Evolutionary conservation across 2,329 filamentous ascomycete species (phyloP).

Genomic region (Fusarium staphyleae): DNA sequence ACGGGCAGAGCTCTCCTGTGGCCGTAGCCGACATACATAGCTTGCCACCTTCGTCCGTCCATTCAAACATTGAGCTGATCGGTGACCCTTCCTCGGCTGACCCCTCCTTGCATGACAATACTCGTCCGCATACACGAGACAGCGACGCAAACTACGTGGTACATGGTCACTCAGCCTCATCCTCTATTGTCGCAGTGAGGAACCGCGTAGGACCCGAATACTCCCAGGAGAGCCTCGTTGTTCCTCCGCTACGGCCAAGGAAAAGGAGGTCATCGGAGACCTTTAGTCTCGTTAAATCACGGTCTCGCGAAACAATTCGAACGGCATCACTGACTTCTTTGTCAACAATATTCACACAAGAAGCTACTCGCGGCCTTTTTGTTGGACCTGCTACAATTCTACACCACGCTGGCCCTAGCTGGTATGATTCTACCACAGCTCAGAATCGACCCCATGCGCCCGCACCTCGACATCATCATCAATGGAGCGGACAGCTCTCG

Average conservation of each 20-base stretch:
- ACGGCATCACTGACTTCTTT: conserved; percentile 63
- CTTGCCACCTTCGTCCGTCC: conserved; percentile 51
- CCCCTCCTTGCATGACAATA: conserved; percentile 48
- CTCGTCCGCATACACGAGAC: conserved; percentile 47
- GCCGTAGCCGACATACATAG: conserved; percentile 48
- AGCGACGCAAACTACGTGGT: conserved; percentile 62
- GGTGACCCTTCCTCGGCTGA: conserved; percentile 58
- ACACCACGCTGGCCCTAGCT: conserved; percentile 36
- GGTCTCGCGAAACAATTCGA: conserved; percentile 61
- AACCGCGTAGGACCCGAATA: conserved; percentile 52
- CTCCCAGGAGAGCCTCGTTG: conserved; percentile 67
- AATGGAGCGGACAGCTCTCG: conserved; percentile 70
- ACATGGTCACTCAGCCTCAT: conserved; percentile 55
- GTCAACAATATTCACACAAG: conserved; percentile 61
- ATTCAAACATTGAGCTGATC: conserved; percentile 60
- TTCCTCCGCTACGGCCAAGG: conserved; percentile 60
- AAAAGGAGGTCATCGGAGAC: conserved; percentile 57
- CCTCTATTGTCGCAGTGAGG: conserved; percentile 46
- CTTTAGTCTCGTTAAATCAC: conserved; percentile 57
- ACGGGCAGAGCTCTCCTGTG: conserved; percentile 54
- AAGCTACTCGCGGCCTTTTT: conserved; percentile 49
- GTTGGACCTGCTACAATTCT: conserved; percentile 40
- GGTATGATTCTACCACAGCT: conserved; percentile 29
- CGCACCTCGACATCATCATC: conserved; percentile 56
- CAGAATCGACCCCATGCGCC: conserved; percentile 20